Evolutionary conservation across 2,329 filamentous ascomycete genomes (phyloP), one percentile per base, ranked within the genome.

Genomic region (Colletotrichum somersetense): DNA sequence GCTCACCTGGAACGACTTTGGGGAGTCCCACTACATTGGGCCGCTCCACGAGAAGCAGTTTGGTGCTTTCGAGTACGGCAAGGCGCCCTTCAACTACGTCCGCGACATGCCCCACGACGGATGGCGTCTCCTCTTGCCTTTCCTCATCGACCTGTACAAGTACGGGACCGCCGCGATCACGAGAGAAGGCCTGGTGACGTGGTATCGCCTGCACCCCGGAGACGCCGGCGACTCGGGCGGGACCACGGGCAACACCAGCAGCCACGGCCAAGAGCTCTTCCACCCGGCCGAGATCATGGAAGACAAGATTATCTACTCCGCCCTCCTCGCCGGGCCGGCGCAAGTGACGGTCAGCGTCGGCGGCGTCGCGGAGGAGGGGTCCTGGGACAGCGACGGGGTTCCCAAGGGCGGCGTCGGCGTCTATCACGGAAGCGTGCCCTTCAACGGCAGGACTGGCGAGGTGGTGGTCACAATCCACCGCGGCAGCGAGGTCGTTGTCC

Each of bases 1-100:
- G 70, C 67, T 72, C 40, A 69, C 84, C n/a, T 83, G 81, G 81
- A 83, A 83, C 64, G 82, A 89, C 75, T 89, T 85, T 61, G 87
- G 87, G 44, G 87, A 89, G 75, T 86, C 83, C 20, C 87, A 89
- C 74, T 88, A 89, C 75, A 81, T 88, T 23, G 86, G 84, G 0
- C 87, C 86, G 1, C 76, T 87, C 26, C 80, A 80, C 42, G 68
- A 67, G 42, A 67, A 72, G 48, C 63, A 73, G 12, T 74, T 74
- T 18, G 72, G 65, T 20, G 66, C 61, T 0, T 72, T 72, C 53
- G 64, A 72, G 42, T 68, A 67, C 35, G 72, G 72, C 5, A 72
- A 64, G 35, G 65, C 44, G 11, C 71, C 53, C 66, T 83, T 80
- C 66, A 79, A 81, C 73, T 90, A 88, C 75, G 86, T 85, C 53